phyloP scores from a whole-genome alignment of 805 yeast species.

The Wickerhamomyces chaumierensis region DNA sequence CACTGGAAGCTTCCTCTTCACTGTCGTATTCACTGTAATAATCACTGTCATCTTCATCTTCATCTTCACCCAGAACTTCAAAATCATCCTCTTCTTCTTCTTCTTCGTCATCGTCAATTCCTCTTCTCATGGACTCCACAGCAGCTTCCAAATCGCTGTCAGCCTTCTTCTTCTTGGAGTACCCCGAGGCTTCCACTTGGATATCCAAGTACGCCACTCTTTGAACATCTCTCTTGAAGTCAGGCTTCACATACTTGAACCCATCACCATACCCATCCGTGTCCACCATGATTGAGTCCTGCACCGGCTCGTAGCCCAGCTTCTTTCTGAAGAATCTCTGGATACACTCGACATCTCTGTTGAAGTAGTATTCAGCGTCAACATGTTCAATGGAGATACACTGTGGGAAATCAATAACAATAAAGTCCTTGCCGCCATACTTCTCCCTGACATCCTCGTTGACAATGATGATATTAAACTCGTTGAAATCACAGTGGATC shows the following conservation, averaged over 20 bases:
- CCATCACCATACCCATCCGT: constrained; percentile 78
- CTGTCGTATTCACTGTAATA: constrained; percentile 19
- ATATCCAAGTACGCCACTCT: constrained; percentile 65
- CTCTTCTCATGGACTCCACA: constrained; percentile 50
- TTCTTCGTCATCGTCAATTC: constrained; percentile 20
- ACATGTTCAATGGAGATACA: constrained; percentile 87
- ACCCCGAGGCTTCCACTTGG: constrained; percentile 91
- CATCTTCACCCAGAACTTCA: constrained; percentile 46
- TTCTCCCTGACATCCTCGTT: constrained; percentile 40
- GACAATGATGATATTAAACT: constrained; percentile 83
- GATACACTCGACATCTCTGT: constrained; percentile 89
- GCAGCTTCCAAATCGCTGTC: constrained; percentile 70
- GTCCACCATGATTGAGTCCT: constrained; percentile 63
- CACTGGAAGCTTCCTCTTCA: constrained; percentile 43
- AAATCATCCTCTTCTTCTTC: constrained; percentile 11
- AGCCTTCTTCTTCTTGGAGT: constrained; percentile 38
- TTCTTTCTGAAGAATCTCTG: constrained; percentile 71
- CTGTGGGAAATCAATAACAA: constrained; percentile 97
- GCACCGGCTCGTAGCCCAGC: constrained; percentile 59
- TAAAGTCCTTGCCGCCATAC: constrained; percentile 58
- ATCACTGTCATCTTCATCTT: constrained; percentile 35
- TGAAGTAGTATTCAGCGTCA: constrained; percentile 81
- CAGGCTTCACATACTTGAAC: constrained; percentile 65
- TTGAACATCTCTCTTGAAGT: constrained; percentile 62
- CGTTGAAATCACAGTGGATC: constrained; percentile 96